Evolutionary conservation across 129 eudicot species (phyloP).

Genomic region (carrot (Daucus carota)): DH1_v3.0 NC_030382.2:13181001-13181500

Average conservation of each 20-base stretch:
- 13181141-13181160: constrained; percentile 62
- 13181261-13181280: constrained; percentile 69
- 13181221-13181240: neutral
- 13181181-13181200: neutral
- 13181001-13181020: constrained; percentile 84
- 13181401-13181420: constrained; percentile 68
- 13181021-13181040: constrained; percentile 78
- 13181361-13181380: constrained; percentile 87
- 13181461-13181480: neutral
- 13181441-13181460: neutral
- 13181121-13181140: constrained; percentile 89
- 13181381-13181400: constrained; percentile 70
- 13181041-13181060: constrained; percentile 56
- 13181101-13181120: constrained; percentile 90
- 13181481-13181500: constrained; percentile 25
- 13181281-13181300: constrained; percentile 71
- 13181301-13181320: constrained; percentile 86
- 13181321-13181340: constrained; percentile 88
- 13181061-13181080: constrained; percentile 68
- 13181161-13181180: neutral
- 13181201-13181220: neutral
- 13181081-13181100: constrained; percentile 88
- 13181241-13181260: constrained; percentile 67
- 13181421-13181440: neutral
- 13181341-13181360: constrained; percentile 81